These are phyloP conservation scores for Mycena maculata DNA, from an alignment of 768 basidiomycete genomes.

Conservation along the genomic window DNA sequence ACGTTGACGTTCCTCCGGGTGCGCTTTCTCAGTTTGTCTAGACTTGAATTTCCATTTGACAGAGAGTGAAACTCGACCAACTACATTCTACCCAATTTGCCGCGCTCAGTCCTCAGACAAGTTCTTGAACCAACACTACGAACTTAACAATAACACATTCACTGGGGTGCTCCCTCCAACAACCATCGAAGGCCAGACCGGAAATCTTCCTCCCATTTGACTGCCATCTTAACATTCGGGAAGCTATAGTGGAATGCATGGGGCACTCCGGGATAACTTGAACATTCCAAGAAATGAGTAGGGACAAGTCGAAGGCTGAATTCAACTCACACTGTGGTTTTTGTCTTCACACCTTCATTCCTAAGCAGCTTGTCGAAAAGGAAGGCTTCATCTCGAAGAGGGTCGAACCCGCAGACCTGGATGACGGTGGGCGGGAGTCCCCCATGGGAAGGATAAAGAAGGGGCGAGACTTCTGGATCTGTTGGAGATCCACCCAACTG, in stretches of 20 bases:
- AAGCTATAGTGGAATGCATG: conserved; percentile 28
- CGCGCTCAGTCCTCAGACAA: too few species aligned
- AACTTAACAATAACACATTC: too few species aligned
- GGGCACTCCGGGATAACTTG: conserved; percentile 29
- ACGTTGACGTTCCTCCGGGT: too few species aligned
- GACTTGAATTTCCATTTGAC: too few species aligned
- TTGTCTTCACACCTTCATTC: conserved; percentile 27
- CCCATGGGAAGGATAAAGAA: conserved; percentile 25
- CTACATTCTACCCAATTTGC: too few species aligned
- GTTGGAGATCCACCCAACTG: conserved; percentile 16
- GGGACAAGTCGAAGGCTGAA: background rate
- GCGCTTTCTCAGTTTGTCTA: too few species aligned
- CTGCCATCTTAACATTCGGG: conserved; percentile 4
- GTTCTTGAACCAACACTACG: too few species aligned
- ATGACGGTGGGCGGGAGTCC: conserved; percentile 25
- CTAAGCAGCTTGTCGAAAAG: conserved; percentile 16
- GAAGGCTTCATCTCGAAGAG: conserved; percentile 26
- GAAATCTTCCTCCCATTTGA: conserved; percentile 26
- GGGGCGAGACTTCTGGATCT: conserved; percentile 30
- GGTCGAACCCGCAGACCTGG: conserved; percentile 26
- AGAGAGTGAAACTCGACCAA: too few species aligned
- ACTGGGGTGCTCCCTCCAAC: conserved; percentile 21
- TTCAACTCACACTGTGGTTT: conserved; percentile 5
- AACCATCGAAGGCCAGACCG: conserved; percentile 25
- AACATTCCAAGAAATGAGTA: background rate